Conservation (phyloP, 768 basidiomycete species). For the Pulveroboletus sp. region DNA sequence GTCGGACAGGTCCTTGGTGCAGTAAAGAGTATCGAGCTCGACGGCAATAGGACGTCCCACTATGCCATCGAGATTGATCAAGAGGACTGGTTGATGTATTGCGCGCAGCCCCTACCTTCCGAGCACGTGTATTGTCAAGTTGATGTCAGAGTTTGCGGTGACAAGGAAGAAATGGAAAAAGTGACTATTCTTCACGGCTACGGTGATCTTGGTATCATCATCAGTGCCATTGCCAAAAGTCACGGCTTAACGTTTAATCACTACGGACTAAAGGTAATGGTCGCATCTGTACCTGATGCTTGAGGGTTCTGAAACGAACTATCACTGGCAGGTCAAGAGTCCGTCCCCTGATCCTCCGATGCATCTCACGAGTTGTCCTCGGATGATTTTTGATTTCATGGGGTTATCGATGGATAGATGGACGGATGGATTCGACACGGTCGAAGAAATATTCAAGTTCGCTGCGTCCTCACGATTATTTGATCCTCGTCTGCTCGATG, state of each 20-base stretch:
- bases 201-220: constrained; percentile 71
- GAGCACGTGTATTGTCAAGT: constrained; percentile 44
- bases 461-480: constrained; percentile 53
- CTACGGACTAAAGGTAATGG: constrained; percentile 57
- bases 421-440: constrained; percentile 52
- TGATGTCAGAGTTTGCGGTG: constrained; percentile 59
- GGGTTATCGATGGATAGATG: constrained; percentile 54
- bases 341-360: constrained; percentile 38
- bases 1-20: constrained; percentile 47
- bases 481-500: constrained; percentile 37
- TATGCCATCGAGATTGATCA: constrained; percentile 50
- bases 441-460: constrained; percentile 58
- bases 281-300: background rate
- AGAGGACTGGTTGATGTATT: constrained; percentile 37
- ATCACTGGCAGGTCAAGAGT: constrained; percentile 22
- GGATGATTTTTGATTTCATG: constrained; percentile 53
- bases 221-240: constrained; percentile 53
- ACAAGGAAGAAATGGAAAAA: constrained; percentile 49
- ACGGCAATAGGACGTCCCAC: constrained; percentile 58
- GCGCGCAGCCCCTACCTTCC: constrained; percentile 2
- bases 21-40: constrained; percentile 41
- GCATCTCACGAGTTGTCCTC: constrained; percentile 47
- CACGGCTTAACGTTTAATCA: constrained; percentile 48
- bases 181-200: constrained; percentile 58
- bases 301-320: constrained; percentile 18